phyloP scores from a whole-genome alignment of 768 basidiomycete species.

The Boletus sp. region DNA sequence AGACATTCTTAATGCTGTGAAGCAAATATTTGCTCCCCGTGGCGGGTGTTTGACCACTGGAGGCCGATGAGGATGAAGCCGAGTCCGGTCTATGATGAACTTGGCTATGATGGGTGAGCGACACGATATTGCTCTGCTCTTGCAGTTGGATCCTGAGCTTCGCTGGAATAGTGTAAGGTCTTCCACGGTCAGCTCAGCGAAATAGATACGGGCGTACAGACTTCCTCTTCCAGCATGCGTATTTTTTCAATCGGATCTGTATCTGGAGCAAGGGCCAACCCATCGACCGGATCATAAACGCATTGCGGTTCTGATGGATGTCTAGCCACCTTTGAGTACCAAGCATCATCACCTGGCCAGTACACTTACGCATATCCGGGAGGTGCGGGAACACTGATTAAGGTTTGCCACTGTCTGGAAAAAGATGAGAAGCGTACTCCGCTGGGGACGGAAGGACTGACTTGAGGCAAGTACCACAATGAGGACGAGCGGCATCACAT shows the following conservation, averaged over 20 bases:
- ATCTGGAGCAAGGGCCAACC: slow-evolving; percentile 70
- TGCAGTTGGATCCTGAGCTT: slow-evolving; percentile 60
- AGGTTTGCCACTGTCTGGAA: slow-evolving; percentile 72
- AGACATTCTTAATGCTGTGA: neutral
- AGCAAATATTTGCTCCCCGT: slow-evolving; percentile 5
- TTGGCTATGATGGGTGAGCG: slow-evolving; percentile 21
- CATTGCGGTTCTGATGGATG: slow-evolving; percentile 87
- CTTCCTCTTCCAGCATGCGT: slow-evolving; percentile 70
- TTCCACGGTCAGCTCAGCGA: slow-evolving; percentile 1
- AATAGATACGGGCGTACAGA: slow-evolving; percentile 44
- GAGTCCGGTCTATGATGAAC: slow-evolving; percentile 20
- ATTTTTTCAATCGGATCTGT: slow-evolving; percentile 80
- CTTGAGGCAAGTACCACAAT: slow-evolving; percentile 84
- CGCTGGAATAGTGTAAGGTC: slow-evolving; percentile 37
- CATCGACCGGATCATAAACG: slow-evolving; percentile 84
- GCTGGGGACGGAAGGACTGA: slow-evolving; percentile 35
- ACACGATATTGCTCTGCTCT: slow-evolving; percentile 42
- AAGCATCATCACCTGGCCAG: neutral
- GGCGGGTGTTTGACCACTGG: slow-evolving; percentile 11
- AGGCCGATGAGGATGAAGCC: slow-evolving; percentile 19
- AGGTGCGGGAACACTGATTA: slow-evolving; percentile 81
- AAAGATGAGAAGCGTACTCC: slow-evolving; percentile 8
- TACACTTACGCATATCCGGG: slow-evolving; percentile 73
- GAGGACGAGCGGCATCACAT: slow-evolving; percentile 85
- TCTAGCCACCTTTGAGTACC: slow-evolving; percentile 35